Evolutionary conservation across 805 yeast genomes (phyloP), one percentile per base, ranked within the genome.

Genomic region (Kuraishia borneana): DNA sequence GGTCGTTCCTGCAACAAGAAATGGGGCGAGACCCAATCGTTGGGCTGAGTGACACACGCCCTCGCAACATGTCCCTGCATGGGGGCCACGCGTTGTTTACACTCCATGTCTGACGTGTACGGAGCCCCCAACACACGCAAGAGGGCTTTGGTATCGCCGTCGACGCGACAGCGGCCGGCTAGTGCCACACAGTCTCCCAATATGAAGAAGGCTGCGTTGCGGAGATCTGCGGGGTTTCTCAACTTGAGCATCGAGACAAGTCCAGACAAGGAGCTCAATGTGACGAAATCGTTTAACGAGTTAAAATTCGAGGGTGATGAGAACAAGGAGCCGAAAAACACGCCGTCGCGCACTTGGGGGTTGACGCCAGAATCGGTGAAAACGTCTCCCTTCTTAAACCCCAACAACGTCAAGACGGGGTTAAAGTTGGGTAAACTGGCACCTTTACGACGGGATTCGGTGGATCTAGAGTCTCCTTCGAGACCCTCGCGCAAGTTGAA

Each of bases 141-240:
- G 23, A 13, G 36, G n/a, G 22, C 36, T 13, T 20, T 33, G 23
- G 13, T 26, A 17, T 33, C 36, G 17, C 36, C 36, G 7, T 33
- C 36, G 16, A 30, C 25, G 9, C 14, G 14, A 13, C 13, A 12
- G 7, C 21, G 20, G 13, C 33, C 4, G 4, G n/a, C 22, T 13
- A 23, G 17, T 13, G 7, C 31, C 23, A 33, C 26, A 21, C 35
- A 13, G 20, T 22, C 29, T 29, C 26, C 18, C 21, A 26, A 32
- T 20, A 21, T 40, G 9, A 52, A 54, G 31, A 54, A 53, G 31
- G 55, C 50, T 2, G 47, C 55, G 1, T 39, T 71, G 25, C 63
- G 74, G 40, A 59, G 78, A 52, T 68, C 76, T 56, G 68, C 63
- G 2, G 76, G 75, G 2, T 51, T 70, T 7, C 45, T 72, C 40